Conservation (phyloP, 495 filamentous ascomycete genomes). For the Penicillium bovifimosum region DNA sequence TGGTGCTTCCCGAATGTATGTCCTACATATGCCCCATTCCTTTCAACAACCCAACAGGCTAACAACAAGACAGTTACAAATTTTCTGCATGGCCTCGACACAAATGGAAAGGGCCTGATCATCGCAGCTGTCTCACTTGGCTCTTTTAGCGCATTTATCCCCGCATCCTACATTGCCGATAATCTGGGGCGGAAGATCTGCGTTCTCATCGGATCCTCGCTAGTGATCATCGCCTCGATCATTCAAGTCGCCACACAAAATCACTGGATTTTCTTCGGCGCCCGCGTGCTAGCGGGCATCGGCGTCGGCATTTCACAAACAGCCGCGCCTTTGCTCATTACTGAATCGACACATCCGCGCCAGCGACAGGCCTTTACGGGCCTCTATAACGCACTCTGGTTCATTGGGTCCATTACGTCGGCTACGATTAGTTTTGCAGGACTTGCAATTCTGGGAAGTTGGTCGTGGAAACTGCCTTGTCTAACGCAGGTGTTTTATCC, state of each 20-base stretch:
- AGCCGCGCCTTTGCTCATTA: constrained; percentile 23
- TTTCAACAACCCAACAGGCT: not conserved
- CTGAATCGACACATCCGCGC: constrained; percentile 21
- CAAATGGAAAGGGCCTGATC: constrained; percentile 19
- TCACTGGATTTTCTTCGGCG: constrained; percentile 23
- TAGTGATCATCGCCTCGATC: constrained; percentile 19
- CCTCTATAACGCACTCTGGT: constrained; percentile 26
- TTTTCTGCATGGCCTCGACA: constrained; percentile 15
- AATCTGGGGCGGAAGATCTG: constrained; percentile 15
- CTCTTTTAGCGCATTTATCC: constrained; percentile 22
- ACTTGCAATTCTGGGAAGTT: constrained; percentile 12
- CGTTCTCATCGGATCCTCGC: constrained; percentile 17
- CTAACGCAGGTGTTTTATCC: constrained; percentile 22
- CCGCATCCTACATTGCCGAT: constrained; percentile 24
- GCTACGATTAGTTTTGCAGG: constrained; percentile 19
- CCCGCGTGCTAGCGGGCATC: constrained; percentile 17
- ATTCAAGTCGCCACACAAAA: constrained; percentile 16
- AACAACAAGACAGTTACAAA: constrained; percentile 7
- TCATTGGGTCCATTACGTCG: constrained; percentile 24
- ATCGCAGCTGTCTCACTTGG: constrained; percentile 26
- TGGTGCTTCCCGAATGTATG: constrained; percentile 27
- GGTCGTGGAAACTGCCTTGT: constrained; percentile 27
- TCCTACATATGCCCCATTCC: not conserved
- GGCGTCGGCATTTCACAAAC: constrained; percentile 28
- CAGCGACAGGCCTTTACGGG: constrained; percentile 21